phyloP scores from a whole-genome alignment of 371 early-diverging fungal genomes.

The Quaeritorhiza haematococci region DNA sequence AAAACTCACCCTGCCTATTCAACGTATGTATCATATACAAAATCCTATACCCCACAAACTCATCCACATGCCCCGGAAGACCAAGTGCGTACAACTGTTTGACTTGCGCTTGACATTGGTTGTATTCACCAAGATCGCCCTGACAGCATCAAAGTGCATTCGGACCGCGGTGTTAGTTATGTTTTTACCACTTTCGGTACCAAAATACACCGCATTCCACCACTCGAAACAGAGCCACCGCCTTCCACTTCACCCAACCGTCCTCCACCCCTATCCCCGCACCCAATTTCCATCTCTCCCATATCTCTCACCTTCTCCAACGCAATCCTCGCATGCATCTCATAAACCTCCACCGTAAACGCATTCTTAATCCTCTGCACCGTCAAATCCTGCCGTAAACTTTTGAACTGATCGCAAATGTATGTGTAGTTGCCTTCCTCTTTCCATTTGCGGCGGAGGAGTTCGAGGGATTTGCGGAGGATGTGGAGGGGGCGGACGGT shows the following conservation, averaged over 20 bases:
- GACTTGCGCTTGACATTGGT: slow-evolving; percentile 92
- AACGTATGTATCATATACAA: slow-evolving; percentile 84
- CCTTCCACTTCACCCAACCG: no score
- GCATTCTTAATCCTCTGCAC: slow-evolving; percentile 89
- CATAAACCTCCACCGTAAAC: slow-evolving; percentile 91
- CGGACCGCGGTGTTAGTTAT: no score
- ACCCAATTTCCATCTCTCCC: neutral
- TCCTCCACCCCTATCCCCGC: no score
- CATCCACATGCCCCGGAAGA: slow-evolving; percentile 53
- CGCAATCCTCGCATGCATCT: slow-evolving; percentile 89
- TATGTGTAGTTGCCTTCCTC: slow-evolving; percentile 78
- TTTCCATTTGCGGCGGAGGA: slow-evolving; percentile 72
- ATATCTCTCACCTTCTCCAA: slow-evolving; percentile 69
- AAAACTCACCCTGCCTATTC: slow-evolving; percentile 65
- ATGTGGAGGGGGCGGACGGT: slow-evolving; percentile 81
- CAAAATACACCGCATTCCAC: no score
- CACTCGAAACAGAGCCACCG: no score
- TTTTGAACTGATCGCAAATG: slow-evolving; percentile 93
- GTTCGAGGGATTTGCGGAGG: slow-evolving; percentile 66
- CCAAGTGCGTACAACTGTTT: slow-evolving; percentile 71
- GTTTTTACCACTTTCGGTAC: neutral
- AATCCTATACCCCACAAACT: slow-evolving; percentile 85
- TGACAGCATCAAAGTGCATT: no score
- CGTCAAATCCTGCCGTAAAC: slow-evolving; percentile 90
- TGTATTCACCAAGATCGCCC: slow-evolving; percentile 93